These are phyloP conservation scores for Xylaria nigripes DNA, from an alignment of 495 filamentous ascomycete species.

Conservation along the genomic window DNA sequence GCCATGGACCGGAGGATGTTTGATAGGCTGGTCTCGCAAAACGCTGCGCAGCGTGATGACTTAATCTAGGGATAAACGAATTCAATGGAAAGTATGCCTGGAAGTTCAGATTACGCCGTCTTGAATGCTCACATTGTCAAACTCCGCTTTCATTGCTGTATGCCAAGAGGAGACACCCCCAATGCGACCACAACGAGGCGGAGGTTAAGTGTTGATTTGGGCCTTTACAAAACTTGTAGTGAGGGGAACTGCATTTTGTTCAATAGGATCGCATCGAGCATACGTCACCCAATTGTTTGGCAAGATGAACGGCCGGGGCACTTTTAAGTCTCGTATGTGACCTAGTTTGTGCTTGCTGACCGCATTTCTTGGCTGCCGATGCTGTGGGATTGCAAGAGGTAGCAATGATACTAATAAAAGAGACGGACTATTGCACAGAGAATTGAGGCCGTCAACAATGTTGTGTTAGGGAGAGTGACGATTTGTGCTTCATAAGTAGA, in stretches of 20 bases:
- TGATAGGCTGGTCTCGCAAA: conserved; percentile 3
- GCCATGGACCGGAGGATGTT: neutral
- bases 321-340: neutral
- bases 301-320: neutral
- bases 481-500: too few species aligned
- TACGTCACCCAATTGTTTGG: neutral
- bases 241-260: neutral
- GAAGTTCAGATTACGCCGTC: too few species aligned
- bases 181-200: neutral
- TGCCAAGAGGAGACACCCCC: neutral
- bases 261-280: neutral
- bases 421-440: neutral
- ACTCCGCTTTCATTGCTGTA: neutral
- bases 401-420: neutral
- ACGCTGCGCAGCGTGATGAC: too few species aligned
- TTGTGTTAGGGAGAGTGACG: too few species aligned
- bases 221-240: neutral
- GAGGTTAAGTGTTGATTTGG: neutral
- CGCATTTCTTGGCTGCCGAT: neutral
- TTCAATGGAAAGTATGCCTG: too few species aligned
- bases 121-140: too few species aligned
- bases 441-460: neutral
- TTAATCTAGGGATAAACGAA: too few species aligned
- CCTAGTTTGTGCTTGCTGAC: neutral
- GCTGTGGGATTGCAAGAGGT: neutral